Conservation (phyloP, 805 yeast species). For the Saccharomyces kudriavzevii region DNA sequence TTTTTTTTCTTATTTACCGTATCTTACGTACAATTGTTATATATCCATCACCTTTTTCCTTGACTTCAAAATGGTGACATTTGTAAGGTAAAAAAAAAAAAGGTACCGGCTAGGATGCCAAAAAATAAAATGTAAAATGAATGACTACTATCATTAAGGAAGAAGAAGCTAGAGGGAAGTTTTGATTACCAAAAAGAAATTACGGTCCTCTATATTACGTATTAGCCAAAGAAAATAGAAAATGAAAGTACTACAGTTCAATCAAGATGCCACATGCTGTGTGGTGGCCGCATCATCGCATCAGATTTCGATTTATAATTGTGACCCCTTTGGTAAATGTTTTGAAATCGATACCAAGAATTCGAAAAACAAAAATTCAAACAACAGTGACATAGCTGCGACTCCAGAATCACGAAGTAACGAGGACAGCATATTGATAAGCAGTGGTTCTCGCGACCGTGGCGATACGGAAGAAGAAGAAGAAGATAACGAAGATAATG, state of each 20-base stretch:
- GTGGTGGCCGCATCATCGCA: slow-evolving; percentile 62
- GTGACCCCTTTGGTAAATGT: slow-evolving; percentile 79
- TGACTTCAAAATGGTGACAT: neutral
- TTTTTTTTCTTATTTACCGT: neutral
- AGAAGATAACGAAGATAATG: neutral
- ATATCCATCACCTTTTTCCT: neutral
- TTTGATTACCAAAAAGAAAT: neutral
- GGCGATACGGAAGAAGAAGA: slow-evolving; percentile 3
- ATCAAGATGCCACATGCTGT: slow-evolving; percentile 78
- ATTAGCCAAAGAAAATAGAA: neutral
- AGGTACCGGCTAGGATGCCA: neutral
- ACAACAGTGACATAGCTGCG: neutral
- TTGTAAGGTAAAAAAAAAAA: neutral
- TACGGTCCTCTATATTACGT: neutral
- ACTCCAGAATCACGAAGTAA: neutral
- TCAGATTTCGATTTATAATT: slow-evolving; percentile 70
- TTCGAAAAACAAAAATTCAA: slow-evolving; percentile 4
- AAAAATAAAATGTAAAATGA: neutral
- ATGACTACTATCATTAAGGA: neutral
- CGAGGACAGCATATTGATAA: neutral
- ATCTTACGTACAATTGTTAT: neutral
- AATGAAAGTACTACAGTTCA: slow-evolving; percentile 57
- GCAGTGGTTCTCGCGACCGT: neutral
- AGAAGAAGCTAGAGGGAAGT: neutral
- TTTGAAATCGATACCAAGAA: slow-evolving; percentile 36